A percentile compares a stretch with the other conserved stretches of the same genome.
phyloP scores from a whole-genome alignment of 148 eudicot species.

The Heliamphora exappendiculata region DNA sequence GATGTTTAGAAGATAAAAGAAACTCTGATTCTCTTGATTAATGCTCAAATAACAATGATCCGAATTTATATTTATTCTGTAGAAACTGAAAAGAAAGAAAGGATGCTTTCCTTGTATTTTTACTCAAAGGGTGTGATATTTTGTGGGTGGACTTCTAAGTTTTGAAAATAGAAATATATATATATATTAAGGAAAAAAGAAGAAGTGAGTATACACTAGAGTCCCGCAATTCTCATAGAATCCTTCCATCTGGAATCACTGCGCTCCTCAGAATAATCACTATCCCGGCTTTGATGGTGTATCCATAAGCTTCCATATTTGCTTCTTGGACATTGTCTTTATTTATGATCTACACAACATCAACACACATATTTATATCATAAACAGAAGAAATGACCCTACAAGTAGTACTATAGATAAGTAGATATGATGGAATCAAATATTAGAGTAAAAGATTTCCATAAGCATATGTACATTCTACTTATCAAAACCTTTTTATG shows the following conservation, averaged over 20 bases:
- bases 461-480: not conserved
- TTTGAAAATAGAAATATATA: not conserved
- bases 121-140: not conserved
- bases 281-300: slow-evolving; percentile 50
- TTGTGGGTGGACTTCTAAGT: no score
- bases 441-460: not conserved
- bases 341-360: slow-evolving; percentile 49
- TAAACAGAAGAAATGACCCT: not conserved
- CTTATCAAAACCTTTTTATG: no score
- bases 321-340: slow-evolving; percentile 61
- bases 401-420: not conserved
- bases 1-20: not conserved
- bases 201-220: not conserved
- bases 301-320: slow-evolving; percentile 56
- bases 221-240: slow-evolving; percentile 28
- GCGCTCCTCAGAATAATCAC: slow-evolving; percentile 52
- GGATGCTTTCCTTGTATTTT: not conserved
- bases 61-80: not conserved
- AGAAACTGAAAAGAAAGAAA: not conserved
- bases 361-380: slow-evolving; percentile 5
- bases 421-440: not conserved
- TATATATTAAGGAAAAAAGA: not conserved
- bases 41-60: not conserved
- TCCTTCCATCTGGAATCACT: slow-evolving; percentile 46
- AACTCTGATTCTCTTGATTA: not conserved